Conservation (phyloP, 495 filamentous ascomycete genomes). For the Achaetomiella virescens region DNA sequence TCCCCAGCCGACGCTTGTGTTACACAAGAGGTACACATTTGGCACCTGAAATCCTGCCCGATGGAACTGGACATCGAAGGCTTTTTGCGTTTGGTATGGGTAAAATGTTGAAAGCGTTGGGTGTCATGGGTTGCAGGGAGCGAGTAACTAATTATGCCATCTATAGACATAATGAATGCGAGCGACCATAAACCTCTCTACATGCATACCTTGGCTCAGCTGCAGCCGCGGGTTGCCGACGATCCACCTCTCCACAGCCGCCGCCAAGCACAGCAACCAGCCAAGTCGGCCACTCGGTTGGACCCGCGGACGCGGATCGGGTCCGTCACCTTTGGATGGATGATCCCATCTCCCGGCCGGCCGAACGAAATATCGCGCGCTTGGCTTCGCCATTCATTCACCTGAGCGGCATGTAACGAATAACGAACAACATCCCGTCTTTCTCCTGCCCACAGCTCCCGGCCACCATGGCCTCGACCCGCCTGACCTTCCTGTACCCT, state of each 20-base stretch:
- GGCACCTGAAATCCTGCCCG: not conserved
- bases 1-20: not conserved
- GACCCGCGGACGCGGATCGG: not conserved
- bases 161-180: too few species aligned
- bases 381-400: not conserved
- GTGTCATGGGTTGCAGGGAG: too few species aligned
- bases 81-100: too few species aligned
- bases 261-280: not conserved
- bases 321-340: not conserved
- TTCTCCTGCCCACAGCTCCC: not conserved
- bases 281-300: not conserved
- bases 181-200: too few species aligned
- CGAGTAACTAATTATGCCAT: too few species aligned
- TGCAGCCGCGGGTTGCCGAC: not conserved
- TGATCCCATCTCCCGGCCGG: conserved; percentile 6
- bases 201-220: not conserved
- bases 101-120: too few species aligned
- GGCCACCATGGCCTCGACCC: conserved; percentile 55
- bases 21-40: not conserved
- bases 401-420: not conserved
- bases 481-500: conserved; percentile 71
- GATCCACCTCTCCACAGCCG: not conserved
- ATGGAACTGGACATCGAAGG: not conserved
- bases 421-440: not conserved
- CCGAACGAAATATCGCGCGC: conserved; percentile 2